A percentile compares a stretch with the other conserved stretches of the same genome.
These are phyloP conservation scores for Lanmaoa pseudosensibilis DNA, from an alignment of 768 basidiomycete species.

Conservation along the genomic window DNA sequence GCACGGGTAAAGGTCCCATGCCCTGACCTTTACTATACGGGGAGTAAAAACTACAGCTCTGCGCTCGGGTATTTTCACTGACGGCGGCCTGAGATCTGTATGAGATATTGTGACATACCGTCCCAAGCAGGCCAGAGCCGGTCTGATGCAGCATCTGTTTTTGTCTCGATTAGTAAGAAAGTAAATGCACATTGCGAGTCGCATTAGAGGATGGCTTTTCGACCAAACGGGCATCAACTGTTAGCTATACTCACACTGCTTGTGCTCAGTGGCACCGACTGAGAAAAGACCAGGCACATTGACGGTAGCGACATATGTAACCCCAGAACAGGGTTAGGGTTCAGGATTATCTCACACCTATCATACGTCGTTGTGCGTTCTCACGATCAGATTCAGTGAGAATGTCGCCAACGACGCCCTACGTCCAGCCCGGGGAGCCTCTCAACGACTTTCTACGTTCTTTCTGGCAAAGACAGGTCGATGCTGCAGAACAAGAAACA, in stretches of 20 bases:
- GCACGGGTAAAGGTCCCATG: too few relatives aligned
- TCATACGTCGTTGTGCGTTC: slow-evolving; percentile 2
- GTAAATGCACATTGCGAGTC: not conserved
- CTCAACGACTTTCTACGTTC: slow-evolving; percentile 80
- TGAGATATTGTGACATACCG: too few relatives aligned
- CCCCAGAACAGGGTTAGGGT: slow-evolving; percentile 33
- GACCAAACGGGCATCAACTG: too few relatives aligned
- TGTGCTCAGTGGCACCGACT: too few relatives aligned
- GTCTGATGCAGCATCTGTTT: not conserved
- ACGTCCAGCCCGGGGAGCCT: slow-evolving; percentile 82
- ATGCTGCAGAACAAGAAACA: slow-evolving; percentile 82
- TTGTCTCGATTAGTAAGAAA: not conserved
- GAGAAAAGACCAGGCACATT: too few relatives aligned
- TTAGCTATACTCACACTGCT: too few relatives aligned
- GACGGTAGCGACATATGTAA: not conserved
- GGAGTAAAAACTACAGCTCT: too few relatives aligned
- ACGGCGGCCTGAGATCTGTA: not conserved
- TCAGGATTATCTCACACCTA: not conserved
- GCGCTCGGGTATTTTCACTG: too few relatives aligned
- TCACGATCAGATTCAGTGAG: slow-evolving; percentile 19
- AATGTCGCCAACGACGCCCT: slow-evolving; percentile 50
- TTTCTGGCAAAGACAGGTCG: slow-evolving; percentile 90
- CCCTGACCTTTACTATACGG: too few relatives aligned
- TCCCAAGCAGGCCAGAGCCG: not conserved
- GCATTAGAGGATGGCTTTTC: not conserved